Evolutionary conservation across 1,284 basidiomycete genomes (phyloP).

Genomic region (Heterobasidion occidentale): DNA sequence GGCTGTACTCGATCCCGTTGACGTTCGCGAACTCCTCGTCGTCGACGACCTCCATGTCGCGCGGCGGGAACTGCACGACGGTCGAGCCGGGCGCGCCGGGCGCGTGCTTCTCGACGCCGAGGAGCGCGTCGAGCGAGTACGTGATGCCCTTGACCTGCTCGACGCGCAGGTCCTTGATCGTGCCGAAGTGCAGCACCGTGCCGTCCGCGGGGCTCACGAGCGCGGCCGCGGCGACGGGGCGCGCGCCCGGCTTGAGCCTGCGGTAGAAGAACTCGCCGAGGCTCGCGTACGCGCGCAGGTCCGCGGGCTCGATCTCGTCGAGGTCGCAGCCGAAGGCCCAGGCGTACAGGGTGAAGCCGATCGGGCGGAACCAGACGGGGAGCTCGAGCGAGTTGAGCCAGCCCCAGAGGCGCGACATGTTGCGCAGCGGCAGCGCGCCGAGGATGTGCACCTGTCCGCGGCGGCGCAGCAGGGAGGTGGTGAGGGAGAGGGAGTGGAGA

Average conservation of each 20-base stretch:
- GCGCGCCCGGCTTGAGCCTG: constrained; percentile 72
- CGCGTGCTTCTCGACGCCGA: constrained; percentile 57
- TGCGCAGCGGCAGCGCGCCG: constrained; percentile 89
- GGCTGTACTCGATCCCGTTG: constrained; percentile 94
- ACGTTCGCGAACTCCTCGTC: constrained; percentile 92
- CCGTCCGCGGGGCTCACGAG: constrained; percentile 95
- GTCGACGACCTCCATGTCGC: constrained; percentile 50
- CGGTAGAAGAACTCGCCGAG: constrained; percentile 96
- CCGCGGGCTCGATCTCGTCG: constrained; percentile 78
- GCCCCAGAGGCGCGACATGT: constrained; percentile 94
- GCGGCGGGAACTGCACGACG: constrained; percentile 33
- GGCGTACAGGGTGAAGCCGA: constrained; percentile 82
- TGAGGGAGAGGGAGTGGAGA: not conserved
- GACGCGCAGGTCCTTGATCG: constrained; percentile 75
- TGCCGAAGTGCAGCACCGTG: constrained; percentile 87
- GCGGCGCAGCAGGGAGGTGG: not conserved
- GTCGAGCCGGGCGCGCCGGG: constrained; percentile 22
- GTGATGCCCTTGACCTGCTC: constrained; percentile 98
- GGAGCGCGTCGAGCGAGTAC: constrained; percentile 89
- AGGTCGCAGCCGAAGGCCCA: constrained; percentile 90
- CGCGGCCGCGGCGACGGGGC: constrained; percentile 72
- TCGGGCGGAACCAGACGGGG: constrained; percentile 91
- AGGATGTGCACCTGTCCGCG: constrained; percentile 80
- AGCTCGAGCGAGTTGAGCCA: constrained; percentile 89
- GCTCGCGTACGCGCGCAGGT: constrained; percentile 75